Base-by-base conservation (phyloP, 768 basidiomycete species). In the Dioszegia hungarica region DNA sequence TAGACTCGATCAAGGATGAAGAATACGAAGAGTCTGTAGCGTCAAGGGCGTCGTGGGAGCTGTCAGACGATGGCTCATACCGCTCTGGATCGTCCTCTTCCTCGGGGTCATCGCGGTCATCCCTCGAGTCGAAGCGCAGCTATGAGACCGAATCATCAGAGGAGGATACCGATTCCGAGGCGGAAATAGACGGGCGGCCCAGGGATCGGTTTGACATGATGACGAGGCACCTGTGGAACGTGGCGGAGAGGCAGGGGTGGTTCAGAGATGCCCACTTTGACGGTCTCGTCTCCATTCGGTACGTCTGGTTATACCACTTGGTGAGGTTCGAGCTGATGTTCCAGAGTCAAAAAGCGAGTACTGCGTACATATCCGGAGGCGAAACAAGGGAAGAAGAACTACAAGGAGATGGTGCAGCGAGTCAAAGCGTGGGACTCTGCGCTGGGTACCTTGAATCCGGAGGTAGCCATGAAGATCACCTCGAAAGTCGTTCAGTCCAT, bases 341-440 rank as follows among this genome's bases (percentile, higher is more conserved):
- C 0, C 39, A 70, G 68, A 37, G 59, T 70, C n/a, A 70, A 67
- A 53, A 71, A 65, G 52, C 24, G 60, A 40, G 27, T 60, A 10
- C 46, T 70, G 24, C 33, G 70, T 27, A 68, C 66, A 31, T 67
- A 60, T 46, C 70, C 67, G 43, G 61, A 63, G 36, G 60, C 57
- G 24, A 68, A 59, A 49, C 48, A 36, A 20, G 59, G 59, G 9
- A 54, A 43, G 54, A 61, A 49, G 38, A 67, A 62, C 15, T 62
- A 55, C 1, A 58, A 64, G 41, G 68, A 63, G 24, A 53, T 70
- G 31, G 59, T 54, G 12, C 28, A 61, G 34, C 47, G 67, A 38
- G 59, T 75, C 48, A 56, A 55, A 44, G 64, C 66, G 38, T 75
- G 74, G 74, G 72, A 75, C 33, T 57, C 63, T 12, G 74, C 74